A percentile compares a stretch with the other conserved stretches of the same genome.
Conservation (phyloP, 2,329 filamentous ascomycete genomes). For the Neonectria magnoliae region DNA sequence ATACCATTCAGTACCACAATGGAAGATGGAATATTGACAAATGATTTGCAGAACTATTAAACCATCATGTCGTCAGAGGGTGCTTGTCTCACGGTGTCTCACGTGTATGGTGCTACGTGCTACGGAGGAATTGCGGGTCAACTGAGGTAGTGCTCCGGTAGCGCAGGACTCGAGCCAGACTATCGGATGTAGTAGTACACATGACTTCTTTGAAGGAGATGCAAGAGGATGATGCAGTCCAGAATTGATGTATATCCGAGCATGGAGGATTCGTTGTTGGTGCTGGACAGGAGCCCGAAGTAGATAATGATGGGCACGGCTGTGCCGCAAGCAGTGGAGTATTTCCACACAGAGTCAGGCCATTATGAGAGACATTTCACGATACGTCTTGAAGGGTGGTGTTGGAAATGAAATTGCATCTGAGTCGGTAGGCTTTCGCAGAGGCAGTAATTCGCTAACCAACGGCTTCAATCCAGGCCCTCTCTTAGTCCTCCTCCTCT, state of each 20-base stretch:
- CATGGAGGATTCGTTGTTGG: too few relatives aligned
- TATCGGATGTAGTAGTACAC: not conserved
- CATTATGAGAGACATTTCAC: not conserved
- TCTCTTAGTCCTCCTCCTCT: too few relatives aligned
- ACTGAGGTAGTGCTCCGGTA: not conserved
- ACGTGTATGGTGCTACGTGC: not conserved
- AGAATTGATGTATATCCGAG: not conserved
- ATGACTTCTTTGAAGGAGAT: not conserved
- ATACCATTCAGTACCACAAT: constrained; percentile 9
- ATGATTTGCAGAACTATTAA: not conserved
- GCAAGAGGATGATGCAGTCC: not conserved
- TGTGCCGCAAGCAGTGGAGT: not conserved
- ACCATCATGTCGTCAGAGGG: constrained; percentile 29
- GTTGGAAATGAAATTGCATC: not conserved
- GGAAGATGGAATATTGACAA: constrained; percentile 25
- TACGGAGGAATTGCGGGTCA: not conserved
- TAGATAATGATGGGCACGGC: not conserved
- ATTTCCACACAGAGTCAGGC: not conserved
- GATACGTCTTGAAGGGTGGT: not conserved
- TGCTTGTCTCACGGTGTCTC: constrained; percentile 1
- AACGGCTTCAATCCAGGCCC: too few relatives aligned
- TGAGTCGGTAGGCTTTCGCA: not conserved
- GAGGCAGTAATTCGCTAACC: too few relatives aligned
- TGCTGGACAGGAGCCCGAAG: not conserved
- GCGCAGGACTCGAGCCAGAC: not conserved